A percentile compares a stretch with the other conserved stretches of the same genome.
Evolutionary conservation across 306 rosid genomes (phyloP).

Genomic region (Citrullus amarus): DNA sequence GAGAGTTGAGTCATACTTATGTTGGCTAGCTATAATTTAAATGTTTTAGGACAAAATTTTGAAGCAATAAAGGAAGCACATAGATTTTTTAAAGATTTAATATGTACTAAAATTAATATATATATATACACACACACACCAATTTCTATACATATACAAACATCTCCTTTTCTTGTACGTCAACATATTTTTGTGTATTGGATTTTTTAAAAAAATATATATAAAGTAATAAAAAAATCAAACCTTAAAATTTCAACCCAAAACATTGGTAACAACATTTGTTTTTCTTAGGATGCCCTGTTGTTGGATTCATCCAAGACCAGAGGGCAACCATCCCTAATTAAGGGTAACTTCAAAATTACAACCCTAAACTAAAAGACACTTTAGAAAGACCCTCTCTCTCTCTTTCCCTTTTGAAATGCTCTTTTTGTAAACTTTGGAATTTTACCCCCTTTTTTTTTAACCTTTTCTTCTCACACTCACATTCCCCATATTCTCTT

Average conservation of each 20-base stretch:
- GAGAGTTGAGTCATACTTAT: no score
- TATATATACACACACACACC: background rate
- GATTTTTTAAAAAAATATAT: background rate
- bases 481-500: background rate
- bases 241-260: background rate
- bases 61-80: no score
- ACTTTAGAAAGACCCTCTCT: constrained; percentile 28
- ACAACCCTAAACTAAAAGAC: constrained; percentile 25
- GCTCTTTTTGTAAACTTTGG: constrained; percentile 15
- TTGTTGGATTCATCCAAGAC: constrained; percentile 42
- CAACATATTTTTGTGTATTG: background rate
- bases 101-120: background rate
- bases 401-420: constrained; percentile 2
- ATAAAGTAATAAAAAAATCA: background rate
- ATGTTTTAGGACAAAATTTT: no score
- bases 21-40: no score
- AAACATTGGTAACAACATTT: constrained; percentile 3
- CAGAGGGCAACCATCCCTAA: constrained; percentile 12
- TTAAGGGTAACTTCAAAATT: constrained; percentile 9
- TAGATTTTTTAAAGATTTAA: no score
- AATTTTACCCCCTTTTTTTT: constrained; percentile 13
- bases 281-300: constrained; percentile 32
- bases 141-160: background rate
- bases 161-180: constrained; percentile 2
- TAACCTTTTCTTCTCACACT: constrained; percentile 20